Evolutionary conservation across 2,329 filamentous ascomycete genomes (phyloP).

Genomic region (Trichoderma atrobrunneum): DNA sequence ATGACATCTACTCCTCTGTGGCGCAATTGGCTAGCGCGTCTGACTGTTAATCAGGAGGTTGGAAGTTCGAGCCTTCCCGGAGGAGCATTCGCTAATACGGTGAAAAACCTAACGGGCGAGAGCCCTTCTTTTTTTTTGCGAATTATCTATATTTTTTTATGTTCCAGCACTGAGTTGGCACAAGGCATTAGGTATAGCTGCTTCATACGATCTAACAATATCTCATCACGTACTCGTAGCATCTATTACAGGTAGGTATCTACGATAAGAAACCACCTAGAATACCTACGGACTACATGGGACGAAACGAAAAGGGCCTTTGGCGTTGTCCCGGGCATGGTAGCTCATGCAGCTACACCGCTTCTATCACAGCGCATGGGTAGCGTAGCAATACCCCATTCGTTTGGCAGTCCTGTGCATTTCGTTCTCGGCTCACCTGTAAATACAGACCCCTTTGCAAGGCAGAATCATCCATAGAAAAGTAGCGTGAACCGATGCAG

Average conservation of each 20-base stretch:
- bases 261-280: neutral
- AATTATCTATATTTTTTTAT: neutral
- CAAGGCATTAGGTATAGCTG: neutral
- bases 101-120: neutral
- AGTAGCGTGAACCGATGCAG: neutral
- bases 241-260: neutral
- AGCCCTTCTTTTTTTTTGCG: no score
- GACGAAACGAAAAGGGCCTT: neutral
- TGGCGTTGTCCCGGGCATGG: neutral
- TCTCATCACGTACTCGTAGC: neutral
- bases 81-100: constrained; percentile 1
- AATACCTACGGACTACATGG: neutral
- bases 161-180: neutral
- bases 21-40: constrained; percentile 57
- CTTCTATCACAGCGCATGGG: neutral
- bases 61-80: constrained; percentile 23
- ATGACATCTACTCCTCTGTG: constrained; percentile 34
- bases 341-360: neutral
- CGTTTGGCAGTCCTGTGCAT: neutral
- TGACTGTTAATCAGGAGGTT: constrained; percentile 48
- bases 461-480: neutral
- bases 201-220: neutral
- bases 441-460: neutral
- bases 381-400: neutral
- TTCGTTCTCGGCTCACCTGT: neutral